Percentiles rank a stretch among this genome's conserved stretches.
phyloP scores from a whole-genome alignment of 768 basidiomycete species.

The Mycena floridula region DNA sequence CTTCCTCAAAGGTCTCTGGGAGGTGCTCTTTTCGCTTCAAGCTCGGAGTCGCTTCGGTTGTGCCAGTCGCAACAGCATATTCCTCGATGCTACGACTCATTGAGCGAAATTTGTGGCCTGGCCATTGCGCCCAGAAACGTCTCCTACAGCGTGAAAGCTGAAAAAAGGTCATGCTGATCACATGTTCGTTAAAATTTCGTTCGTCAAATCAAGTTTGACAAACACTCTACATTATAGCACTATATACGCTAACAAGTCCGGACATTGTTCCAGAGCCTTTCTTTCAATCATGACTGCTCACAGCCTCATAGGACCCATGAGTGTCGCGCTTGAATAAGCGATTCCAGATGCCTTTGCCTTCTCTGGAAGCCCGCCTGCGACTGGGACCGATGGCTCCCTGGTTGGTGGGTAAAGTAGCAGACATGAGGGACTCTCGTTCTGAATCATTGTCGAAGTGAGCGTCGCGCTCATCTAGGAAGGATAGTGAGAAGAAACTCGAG shows the following conservation, averaged over 20 bases:
- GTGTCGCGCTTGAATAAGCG: slow-evolving; percentile 34
- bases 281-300: slow-evolving; percentile 13
- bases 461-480: slow-evolving; percentile 33
- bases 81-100: slow-evolving; percentile 19
- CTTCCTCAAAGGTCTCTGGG: slow-evolving; percentile 35
- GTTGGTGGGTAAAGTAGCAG: slow-evolving; percentile 28
- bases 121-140: no score
- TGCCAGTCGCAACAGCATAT: slow-evolving; percentile 9
- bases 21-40: background rate
- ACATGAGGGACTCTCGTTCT: slow-evolving; percentile 48
- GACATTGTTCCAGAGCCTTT: no score
- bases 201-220: no score
- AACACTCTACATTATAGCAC: no score
- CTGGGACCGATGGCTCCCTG: slow-evolving; percentile 25
- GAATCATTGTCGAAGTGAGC: slow-evolving; percentile 51
- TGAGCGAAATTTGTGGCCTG: slow-evolving; percentile 15
- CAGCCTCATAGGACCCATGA: slow-evolving; percentile 23
- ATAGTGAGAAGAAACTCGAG: background rate
- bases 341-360: slow-evolving; percentile 39
- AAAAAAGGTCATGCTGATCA: no score
- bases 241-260: no score
- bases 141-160: no score
- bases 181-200: no score
- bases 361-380: slow-evolving; percentile 15
- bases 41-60: slow-evolving; percentile 1